These are phyloP conservation scores for Tulasnella sp. DNA, from an alignment of 768 basidiomycete genomes.

Conservation along the genomic window DNA sequence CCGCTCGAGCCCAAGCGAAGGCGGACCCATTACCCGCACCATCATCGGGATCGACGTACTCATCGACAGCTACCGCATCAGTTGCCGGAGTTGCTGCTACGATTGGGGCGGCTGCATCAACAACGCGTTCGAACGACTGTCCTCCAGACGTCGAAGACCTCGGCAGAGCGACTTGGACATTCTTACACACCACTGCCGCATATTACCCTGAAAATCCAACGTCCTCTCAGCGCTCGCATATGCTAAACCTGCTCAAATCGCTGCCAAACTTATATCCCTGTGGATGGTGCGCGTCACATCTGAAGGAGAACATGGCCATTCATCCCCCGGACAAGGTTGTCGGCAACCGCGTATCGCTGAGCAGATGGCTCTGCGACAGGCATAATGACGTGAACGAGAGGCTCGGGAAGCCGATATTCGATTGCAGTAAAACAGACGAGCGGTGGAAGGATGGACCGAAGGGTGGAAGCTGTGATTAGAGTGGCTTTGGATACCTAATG, in stretches of 20 bases:
- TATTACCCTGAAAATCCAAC: constrained; percentile 86
- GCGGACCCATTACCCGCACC: background rate
- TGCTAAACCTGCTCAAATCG: constrained; percentile 68
- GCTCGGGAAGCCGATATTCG: constrained; percentile 73
- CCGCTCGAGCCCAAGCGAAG: background rate
- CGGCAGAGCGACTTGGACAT: constrained; percentile 91
- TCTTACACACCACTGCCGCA: constrained; percentile 89
- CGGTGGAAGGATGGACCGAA: constrained; percentile 85
- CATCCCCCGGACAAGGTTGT: constrained; percentile 60
- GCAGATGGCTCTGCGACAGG: constrained; percentile 78
- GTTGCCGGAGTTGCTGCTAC: constrained; percentile 17
- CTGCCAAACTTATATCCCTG: constrained; percentile 85
- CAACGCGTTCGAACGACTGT: constrained; percentile 48
- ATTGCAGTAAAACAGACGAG: constrained; percentile 70
- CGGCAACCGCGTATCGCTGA: constrained; percentile 51
- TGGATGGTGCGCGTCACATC: constrained; percentile 69
- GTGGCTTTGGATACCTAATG: background rate
- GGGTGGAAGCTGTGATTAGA: constrained; percentile 79
- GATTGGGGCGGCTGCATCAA: constrained; percentile 19
- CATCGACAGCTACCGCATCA: constrained; percentile 26
- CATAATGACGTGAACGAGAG: constrained; percentile 89
- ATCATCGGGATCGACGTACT: constrained; percentile 20
- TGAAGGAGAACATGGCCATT: constrained; percentile 53
- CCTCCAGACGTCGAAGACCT: constrained; percentile 85
- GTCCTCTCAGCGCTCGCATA: constrained; percentile 62